Conservation (phyloP, 1,284 basidiomycete species). For the Paramarasmius palmivorus region DNA sequence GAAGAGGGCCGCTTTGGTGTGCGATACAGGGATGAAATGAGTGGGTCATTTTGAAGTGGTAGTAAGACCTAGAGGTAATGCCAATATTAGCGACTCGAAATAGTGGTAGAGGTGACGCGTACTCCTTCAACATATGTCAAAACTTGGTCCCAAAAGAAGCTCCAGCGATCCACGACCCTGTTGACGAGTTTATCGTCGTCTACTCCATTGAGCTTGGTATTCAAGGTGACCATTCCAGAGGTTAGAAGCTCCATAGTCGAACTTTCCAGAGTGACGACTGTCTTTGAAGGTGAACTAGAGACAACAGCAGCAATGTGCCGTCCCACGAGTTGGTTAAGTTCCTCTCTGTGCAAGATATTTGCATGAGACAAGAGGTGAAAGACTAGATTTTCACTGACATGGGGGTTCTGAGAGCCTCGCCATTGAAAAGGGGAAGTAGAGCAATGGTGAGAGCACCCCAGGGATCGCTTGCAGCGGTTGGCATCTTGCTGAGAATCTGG, state of each 20-base stretch:
- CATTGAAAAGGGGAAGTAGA: constrained; percentile 89
- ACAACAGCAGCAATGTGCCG: constrained; percentile 74
- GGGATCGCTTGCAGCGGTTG: constrained; percentile 39
- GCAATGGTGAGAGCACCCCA: constrained; percentile 86
- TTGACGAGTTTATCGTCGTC: constrained; percentile 77
- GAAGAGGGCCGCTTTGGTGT: constrained; percentile 64
- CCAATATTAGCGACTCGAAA: constrained; percentile 8
- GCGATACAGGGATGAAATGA: constrained; percentile 67
- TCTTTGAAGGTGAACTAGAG: constrained; percentile 63
- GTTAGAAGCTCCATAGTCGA: constrained; percentile 85
- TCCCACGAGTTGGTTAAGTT: constrained; percentile 81
- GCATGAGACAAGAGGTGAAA: neutral
- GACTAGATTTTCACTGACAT: constrained; percentile 53
- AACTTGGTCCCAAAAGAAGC: constrained; percentile 92
- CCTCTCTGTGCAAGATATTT: constrained; percentile 60
- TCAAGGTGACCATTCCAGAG: constrained; percentile 90
- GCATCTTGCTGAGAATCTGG: too few species aligned
- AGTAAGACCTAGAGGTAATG: constrained; percentile 58
- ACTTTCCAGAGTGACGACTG: constrained; percentile 67
- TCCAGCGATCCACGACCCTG: constrained; percentile 87
- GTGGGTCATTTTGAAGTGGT: constrained; percentile 73
- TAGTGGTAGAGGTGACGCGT: constrained; percentile 1
- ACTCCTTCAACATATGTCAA: constrained; percentile 89
- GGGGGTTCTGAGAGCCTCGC: constrained; percentile 83
- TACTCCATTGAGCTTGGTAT: constrained; percentile 74